These are phyloP conservation scores for Aurifilum marmelostoma DNA, from an alignment of 2,329 filamentous ascomycete species.

Conservation along the genomic window DNA sequence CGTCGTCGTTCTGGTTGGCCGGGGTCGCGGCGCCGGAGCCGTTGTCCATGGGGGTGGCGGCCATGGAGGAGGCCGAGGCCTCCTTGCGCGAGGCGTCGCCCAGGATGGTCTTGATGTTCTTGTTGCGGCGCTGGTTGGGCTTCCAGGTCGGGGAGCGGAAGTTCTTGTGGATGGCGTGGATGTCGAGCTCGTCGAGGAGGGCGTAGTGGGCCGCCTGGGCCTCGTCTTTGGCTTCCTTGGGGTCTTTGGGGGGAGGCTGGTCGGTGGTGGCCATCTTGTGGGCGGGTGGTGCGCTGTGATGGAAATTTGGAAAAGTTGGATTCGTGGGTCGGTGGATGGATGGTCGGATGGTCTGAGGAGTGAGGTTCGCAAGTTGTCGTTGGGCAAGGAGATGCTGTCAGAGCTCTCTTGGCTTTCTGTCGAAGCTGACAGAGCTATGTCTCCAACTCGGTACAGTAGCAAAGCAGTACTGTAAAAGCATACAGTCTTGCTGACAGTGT, in stretches of 20 bases:
- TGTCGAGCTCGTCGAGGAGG: constrained; percentile 89
- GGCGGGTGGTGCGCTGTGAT: neutral
- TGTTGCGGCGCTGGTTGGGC: constrained; percentile 93
- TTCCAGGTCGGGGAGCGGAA: constrained; percentile 93
- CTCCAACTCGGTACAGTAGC: neutral
- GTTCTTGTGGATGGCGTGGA: constrained; percentile 80
- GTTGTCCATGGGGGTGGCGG: constrained; percentile 53
- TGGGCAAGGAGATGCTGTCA: neutral
- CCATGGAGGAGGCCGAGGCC: constrained; percentile 55
- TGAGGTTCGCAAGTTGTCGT: neutral
- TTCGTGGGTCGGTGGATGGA: no score
- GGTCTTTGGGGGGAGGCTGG: constrained; percentile 18
- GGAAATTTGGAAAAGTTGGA: neutral
- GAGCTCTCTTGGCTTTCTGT: neutral
- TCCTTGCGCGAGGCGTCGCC: constrained; percentile 87
- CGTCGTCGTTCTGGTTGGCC: constrained; percentile 44
- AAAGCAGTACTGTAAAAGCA: neutral
- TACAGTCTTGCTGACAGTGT: constrained; percentile 9
- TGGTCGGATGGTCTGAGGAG: neutral
- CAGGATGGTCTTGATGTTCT: constrained; percentile 96
- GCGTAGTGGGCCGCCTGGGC: constrained; percentile 80
- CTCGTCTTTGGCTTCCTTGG: constrained; percentile 52
- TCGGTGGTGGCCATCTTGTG: constrained; percentile 10
- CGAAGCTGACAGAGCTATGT: neutral
- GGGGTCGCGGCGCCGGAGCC: constrained; percentile 71